Base-by-base conservation (phyloP, 129 eudicot species). In the Smallanthus sonchifolius region DNA sequence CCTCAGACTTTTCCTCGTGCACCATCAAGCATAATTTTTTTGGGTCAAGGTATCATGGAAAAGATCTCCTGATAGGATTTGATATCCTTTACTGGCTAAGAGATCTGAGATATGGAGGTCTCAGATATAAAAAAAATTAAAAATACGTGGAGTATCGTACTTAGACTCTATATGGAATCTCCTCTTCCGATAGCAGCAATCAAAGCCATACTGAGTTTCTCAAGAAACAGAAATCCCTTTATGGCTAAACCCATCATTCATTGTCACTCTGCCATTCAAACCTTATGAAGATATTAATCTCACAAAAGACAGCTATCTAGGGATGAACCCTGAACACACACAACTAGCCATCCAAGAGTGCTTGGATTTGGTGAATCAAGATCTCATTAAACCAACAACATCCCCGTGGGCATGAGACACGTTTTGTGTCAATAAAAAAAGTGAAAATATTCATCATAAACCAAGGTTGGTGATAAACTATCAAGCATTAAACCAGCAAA, bases 211-310 rank as follows among this genome's bases (percentile, higher is more conserved):
- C 59, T 0, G 59, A 52, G 20, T 52, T 52, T 30, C 59, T 52
- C 2, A 52, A 10, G 0, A 52, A 52, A 6, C 10, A 16, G 3
- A 52, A 5, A 2, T 16, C 9, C 0, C 59, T 0, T 17, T 52
- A 7, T 52, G 60, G 60, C 60, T 67, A 67, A 42, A 24, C 39
- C 47, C 36, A 8, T 42, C 13, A 5, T 52, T 52, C 13, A 54
- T 36, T 37, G 37, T 70, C 3, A 36, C 75, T 0, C 35, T 54
- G 2, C 40, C 54, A 7, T 72, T 56, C 7, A 56, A 55, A 11
- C 40, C 55, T 13, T 55, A 55, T 24, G 39, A 72, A 37, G 76
- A 72, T 7, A 8, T 38, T 2, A 72, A 72, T 28, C 76, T 56
- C 2, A 72, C 67, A 13, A 56, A 72, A 57, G 35, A 43, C 0